A percentile compares a stretch with the other conserved stretches of the same genome.
These are phyloP conservation scores for Ceratobasidium theobromae DNA, from an alignment of 1,284 basidiomycete species.

Conservation along the genomic window DNA sequence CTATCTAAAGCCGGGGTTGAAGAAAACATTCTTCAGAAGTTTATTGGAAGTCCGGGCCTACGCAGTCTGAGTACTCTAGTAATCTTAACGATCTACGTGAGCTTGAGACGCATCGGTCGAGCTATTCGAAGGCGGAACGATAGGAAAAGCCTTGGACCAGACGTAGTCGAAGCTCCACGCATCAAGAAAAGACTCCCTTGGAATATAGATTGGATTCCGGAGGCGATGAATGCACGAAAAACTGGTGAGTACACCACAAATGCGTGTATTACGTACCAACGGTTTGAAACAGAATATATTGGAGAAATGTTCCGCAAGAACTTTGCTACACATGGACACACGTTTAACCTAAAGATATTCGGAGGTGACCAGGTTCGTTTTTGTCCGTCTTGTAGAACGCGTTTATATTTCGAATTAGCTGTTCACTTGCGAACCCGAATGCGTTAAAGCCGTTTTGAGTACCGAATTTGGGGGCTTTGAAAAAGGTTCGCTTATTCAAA, in stretches of 20 bases:
- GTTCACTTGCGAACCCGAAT: constrained; percentile 57
- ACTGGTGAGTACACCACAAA: background rate
- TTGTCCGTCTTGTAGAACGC: background rate
- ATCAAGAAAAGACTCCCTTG: constrained; percentile 1
- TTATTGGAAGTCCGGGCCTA: background rate
- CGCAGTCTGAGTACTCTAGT: background rate
- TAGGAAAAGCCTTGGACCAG: background rate
- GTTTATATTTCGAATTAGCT: background rate
- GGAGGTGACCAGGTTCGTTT: constrained; percentile 63
- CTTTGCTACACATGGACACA: constrained; percentile 66
- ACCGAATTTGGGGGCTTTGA: constrained; percentile 68
- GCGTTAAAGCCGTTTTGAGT: constrained; percentile 62
- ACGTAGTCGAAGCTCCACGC: constrained; percentile 17
- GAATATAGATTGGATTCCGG: constrained; percentile 23
- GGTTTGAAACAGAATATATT: constrained; percentile 53
- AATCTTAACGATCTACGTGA: background rate
- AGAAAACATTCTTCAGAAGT: background rate
- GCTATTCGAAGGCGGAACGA: background rate
- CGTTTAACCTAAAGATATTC: constrained; percentile 63
- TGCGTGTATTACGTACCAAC: background rate
- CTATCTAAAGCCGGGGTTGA: background rate
- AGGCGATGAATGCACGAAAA: background rate
- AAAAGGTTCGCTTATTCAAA: constrained; percentile 57
- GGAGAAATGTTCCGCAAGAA: constrained; percentile 62
- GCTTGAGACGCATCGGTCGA: background rate